Evolutionary conservation across 1,284 basidiomycete genomes (phyloP).

Genomic region (Somion occarium): DNA sequence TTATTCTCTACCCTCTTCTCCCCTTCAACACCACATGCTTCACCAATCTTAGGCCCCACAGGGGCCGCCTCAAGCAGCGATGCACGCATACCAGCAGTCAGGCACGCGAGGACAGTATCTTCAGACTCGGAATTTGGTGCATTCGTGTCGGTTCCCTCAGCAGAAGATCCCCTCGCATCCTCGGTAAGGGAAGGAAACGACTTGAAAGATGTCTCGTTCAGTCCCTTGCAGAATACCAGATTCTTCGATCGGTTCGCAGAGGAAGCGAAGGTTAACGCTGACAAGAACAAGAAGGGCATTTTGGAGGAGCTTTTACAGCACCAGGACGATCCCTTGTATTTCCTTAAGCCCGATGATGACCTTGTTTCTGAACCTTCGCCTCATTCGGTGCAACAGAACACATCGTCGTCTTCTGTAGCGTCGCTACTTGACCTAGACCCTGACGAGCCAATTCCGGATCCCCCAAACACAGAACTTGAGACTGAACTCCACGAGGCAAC

Average conservation of each 20-base stretch:
- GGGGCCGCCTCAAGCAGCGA: not conserved
- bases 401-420: constrained; percentile 1
- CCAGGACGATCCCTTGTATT: constrained; percentile 66
- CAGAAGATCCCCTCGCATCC: constrained; percentile 49
- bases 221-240: constrained; percentile 25
- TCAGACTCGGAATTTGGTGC: constrained; percentile 59
- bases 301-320: constrained; percentile 60
- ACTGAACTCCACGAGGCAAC: not conserved
- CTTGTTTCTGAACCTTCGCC: not conserved
- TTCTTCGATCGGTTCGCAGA: constrained; percentile 60
- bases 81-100: constrained; percentile 2
- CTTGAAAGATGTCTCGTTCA: constrained; percentile 22
- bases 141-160: constrained; percentile 58
- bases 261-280: constrained; percentile 47
- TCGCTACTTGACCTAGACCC: not conserved
- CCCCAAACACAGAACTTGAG: not conserved
- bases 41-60: constrained; percentile 22
- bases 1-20: constrained; percentile 41
- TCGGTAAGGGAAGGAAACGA: not conserved
- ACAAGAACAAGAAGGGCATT: constrained; percentile 44
- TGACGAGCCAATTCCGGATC: not conserved
- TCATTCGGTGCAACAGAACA: not conserved
- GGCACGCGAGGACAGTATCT: constrained; percentile 17
- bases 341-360: constrained; percentile 21
- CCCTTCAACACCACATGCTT: constrained; percentile 38